Evolutionary conservation across 2,329 filamentous ascomycete genomes (phyloP).

Genomic region (Pseudogymnoascus sp.): DNA sequence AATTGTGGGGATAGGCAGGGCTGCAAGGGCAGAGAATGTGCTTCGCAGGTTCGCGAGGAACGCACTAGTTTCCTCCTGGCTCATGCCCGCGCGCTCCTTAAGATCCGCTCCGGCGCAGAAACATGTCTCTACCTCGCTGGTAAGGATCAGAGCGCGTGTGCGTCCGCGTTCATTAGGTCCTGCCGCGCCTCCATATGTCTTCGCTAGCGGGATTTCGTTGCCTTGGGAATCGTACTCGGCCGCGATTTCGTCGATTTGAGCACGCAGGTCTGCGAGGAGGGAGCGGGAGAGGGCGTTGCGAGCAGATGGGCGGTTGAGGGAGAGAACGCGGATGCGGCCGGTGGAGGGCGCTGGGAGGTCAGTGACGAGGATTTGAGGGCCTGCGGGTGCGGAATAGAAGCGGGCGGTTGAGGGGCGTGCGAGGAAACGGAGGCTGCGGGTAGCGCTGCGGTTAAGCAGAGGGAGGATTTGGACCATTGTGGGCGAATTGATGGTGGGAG

Average conservation of each 20-base stretch:
- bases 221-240: conserved; percentile 48
- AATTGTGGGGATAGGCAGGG: conserved; percentile 81
- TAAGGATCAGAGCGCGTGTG: conserved; percentile 74
- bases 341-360: conserved; percentile 66
- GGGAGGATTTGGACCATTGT: not conserved
- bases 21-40: conserved; percentile 65
- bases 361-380: conserved; percentile 4
- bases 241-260: conserved; percentile 65
- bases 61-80: conserved; percentile 65
- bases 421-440: conserved; percentile 5
- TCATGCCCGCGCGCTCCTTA: conserved; percentile 76
- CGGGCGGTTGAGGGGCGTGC: not conserved
- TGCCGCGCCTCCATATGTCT: conserved; percentile 37
- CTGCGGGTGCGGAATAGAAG: conserved; percentile 1
- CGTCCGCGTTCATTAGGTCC: conserved; percentile 40
- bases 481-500: not conserved
- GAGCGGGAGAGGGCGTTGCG: conserved; percentile 85
- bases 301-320: conserved; percentile 74
- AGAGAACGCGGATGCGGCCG: conserved; percentile 79
- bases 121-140: conserved; percentile 73
- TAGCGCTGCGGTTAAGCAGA: not conserved
- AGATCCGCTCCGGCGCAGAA: conserved; percentile 95
- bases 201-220: conserved; percentile 37
- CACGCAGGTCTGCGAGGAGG: conserved; percentile 62
- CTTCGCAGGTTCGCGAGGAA: conserved; percentile 71